phyloP scores from a whole-genome alignment of 2,329 filamentous ascomycete species.

The Reticulascus tulasneorum region DNA sequence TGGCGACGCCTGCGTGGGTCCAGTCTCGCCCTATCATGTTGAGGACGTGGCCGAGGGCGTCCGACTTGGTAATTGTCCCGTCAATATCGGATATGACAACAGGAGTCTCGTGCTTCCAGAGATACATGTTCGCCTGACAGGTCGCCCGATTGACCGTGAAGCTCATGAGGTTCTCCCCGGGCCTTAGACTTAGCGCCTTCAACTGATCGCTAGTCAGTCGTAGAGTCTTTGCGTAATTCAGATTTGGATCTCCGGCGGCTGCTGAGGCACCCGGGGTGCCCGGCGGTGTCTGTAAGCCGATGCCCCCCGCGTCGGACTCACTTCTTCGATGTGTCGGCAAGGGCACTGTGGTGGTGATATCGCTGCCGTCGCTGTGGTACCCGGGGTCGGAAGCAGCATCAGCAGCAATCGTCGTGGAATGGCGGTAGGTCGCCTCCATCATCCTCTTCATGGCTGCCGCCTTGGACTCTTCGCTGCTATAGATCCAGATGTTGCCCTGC shows the following conservation, averaged over 20 bases:
- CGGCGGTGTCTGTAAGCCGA: constrained; percentile 59
- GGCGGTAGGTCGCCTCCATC: constrained; percentile 31
- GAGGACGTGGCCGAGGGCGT: constrained; percentile 87
- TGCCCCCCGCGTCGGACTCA: constrained; percentile 61
- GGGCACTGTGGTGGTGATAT: constrained; percentile 46
- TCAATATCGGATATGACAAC: constrained; percentile 99
- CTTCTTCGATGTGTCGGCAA: constrained; percentile 53
- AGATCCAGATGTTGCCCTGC: constrained; percentile 98
- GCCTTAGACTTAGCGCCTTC: constrained; percentile 75
- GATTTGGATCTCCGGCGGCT: constrained; percentile 64
- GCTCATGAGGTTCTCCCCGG: constrained; percentile 88
- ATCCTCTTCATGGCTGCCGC: constrained; percentile 73
- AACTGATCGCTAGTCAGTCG: constrained; percentile 93
- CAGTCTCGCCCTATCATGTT: constrained; percentile 97
- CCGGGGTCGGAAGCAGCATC: constrained; percentile 90
- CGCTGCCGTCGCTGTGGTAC: constrained; percentile 86
- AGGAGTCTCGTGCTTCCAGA: constrained; percentile 86
- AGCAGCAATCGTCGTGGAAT: constrained; percentile 50
- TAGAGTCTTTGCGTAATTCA: constrained; percentile 94
- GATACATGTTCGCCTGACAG: constrained; percentile 87
- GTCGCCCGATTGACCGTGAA: constrained; percentile 96
- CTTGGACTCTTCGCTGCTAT: constrained; percentile 95
- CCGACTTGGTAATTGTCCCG: constrained; percentile 97
- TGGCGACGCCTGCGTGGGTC: constrained; percentile 95
- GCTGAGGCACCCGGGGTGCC: constrained; percentile 65